A percentile compares a stretch with the other conserved stretches of the same genome.
Conservation (phyloP, 2,329 filamentous ascomycete species). For the Fusarium liriodendri region DNA sequence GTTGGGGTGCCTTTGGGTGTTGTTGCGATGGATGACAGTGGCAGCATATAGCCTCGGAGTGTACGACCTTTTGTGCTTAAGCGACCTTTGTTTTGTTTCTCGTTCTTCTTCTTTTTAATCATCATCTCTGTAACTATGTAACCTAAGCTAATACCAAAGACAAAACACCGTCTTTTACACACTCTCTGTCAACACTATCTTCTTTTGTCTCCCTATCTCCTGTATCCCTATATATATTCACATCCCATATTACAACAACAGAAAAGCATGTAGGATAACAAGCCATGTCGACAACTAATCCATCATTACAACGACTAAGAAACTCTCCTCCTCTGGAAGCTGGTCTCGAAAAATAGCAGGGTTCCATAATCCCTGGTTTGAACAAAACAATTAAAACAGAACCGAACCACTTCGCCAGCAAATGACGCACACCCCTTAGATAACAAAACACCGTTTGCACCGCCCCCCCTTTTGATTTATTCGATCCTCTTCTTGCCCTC, state of each 20-base stretch:
- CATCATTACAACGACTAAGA: constrained; percentile 34
- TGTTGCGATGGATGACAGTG: background rate
- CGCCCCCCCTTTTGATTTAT: constrained; percentile 52
- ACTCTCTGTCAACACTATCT: background rate
- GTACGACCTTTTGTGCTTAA: constrained; percentile 21
- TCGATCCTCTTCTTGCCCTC: constrained; percentile 99
- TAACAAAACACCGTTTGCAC: constrained; percentile 1
- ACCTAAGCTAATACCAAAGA: constrained; percentile 28
- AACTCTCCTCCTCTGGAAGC: constrained; percentile 4
- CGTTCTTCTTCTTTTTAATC: constrained; percentile 6
- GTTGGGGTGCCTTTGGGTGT: constrained; percentile 13
- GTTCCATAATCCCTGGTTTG: constrained; percentile 11
- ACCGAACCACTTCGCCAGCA: constrained; percentile 9
- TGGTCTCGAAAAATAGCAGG: constrained; percentile 8
- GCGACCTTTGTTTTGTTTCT: background rate
- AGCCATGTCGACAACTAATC: constrained; percentile 22
- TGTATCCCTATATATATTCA: constrained; percentile 11
- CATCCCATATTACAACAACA: constrained; percentile 25
- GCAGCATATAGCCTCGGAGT: constrained; percentile 38
- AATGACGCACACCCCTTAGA: constrained; percentile 16
- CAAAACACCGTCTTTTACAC: background rate
- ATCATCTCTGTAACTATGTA: constrained; percentile 23
- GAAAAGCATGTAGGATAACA: constrained; percentile 11
- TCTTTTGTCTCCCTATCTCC: constrained; percentile 1
- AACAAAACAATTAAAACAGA: constrained; percentile 10